Percentiles rank a stretch among this genome's conserved stretches.
Conservation (phyloP, 2,329 filamentous ascomycete species). For the Fusarium avenaceum region DNA sequence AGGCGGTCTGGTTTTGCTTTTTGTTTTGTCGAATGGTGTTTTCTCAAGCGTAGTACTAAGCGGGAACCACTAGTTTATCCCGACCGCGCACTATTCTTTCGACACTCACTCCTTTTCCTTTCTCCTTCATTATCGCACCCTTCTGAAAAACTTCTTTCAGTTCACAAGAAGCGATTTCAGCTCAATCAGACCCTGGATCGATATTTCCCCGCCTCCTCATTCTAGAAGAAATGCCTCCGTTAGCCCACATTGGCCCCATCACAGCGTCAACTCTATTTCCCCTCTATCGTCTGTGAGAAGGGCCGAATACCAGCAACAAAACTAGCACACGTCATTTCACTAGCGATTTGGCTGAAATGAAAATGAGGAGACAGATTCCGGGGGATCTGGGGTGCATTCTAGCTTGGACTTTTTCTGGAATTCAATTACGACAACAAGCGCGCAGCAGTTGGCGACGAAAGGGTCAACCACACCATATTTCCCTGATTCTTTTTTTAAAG, state of each 20-base stretch:
- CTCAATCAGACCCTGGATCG: neutral
- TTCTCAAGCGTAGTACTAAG: too few relatives aligned
- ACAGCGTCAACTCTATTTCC: slow-evolving; percentile 26
- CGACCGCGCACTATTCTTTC: too few relatives aligned
- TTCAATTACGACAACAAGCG: neutral
- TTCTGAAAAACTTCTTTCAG: neutral
- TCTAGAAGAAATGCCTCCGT: neutral
- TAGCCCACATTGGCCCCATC: neutral
- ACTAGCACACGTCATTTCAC: slow-evolving; percentile 6
- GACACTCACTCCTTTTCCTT: too few relatives aligned
- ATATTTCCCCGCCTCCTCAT: slow-evolving; percentile 7
- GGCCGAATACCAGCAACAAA: slow-evolving; percentile 22
- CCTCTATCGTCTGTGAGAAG: slow-evolving; percentile 21
- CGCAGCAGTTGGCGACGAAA: neutral
- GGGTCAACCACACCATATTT: too few relatives aligned
- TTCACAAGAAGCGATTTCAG: neutral
- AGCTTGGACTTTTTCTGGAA: neutral
- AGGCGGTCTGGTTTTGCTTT: too few relatives aligned
- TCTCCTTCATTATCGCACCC: too few relatives aligned
- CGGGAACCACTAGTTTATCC: too few relatives aligned
- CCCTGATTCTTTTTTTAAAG: too few relatives aligned
- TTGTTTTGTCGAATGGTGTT: too few relatives aligned
- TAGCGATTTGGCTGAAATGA: neutral
- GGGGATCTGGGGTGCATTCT: slow-evolving; percentile 11
- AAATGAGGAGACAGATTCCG: slow-evolving; percentile 3